These are phyloP conservation scores for Fusarium buharicum DNA, from an alignment of 2,329 filamentous ascomycete genomes.

Conservation along the genomic window DNA sequence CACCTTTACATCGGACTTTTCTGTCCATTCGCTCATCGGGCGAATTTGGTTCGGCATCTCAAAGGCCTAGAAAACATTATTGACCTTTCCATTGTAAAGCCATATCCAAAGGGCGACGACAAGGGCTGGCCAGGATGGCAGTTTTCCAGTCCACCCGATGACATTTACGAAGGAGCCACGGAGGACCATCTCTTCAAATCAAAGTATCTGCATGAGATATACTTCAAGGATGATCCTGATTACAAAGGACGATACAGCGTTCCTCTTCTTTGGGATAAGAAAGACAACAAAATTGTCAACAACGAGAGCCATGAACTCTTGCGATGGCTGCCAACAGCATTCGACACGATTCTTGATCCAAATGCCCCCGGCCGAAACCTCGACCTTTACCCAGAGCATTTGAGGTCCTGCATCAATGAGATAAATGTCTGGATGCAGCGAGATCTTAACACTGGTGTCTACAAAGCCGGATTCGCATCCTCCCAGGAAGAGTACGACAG, in stretches of 20 bases:
- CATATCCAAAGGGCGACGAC: constrained; percentile 73
- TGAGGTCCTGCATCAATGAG: constrained; percentile 67
- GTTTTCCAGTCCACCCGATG: constrained; percentile 61
- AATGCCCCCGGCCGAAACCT: constrained; percentile 54
- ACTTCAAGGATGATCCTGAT: constrained; percentile 72
- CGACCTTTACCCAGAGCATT: constrained; percentile 65
- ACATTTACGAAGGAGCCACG: constrained; percentile 68
- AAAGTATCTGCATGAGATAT: constrained; percentile 75
- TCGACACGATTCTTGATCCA: constrained; percentile 66
- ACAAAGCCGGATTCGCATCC: constrained; percentile 71
- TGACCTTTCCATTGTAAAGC: constrained; percentile 68
- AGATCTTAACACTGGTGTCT: constrained; percentile 60
- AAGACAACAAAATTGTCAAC: constrained; percentile 75
- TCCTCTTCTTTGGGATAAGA: constrained; percentile 76
- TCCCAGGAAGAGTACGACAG: constrained; percentile 73
- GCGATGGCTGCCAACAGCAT: constrained; percentile 82
- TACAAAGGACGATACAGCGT: constrained; percentile 79
- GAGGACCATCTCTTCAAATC: constrained; percentile 72
- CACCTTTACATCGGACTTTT: constrained; percentile 69
- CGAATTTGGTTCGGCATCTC: constrained; percentile 74
- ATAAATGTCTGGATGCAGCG: constrained; percentile 75
- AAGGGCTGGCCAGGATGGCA: constrained; percentile 72
- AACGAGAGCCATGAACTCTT: constrained; percentile 88
- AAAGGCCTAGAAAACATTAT: constrained; percentile 79
- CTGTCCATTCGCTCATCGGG: constrained; percentile 76